These are phyloP conservation scores for Tubosaeta brunneosetosa DNA, from an alignment of 768 basidiomycete genomes.

Conservation along the genomic window DNA sequence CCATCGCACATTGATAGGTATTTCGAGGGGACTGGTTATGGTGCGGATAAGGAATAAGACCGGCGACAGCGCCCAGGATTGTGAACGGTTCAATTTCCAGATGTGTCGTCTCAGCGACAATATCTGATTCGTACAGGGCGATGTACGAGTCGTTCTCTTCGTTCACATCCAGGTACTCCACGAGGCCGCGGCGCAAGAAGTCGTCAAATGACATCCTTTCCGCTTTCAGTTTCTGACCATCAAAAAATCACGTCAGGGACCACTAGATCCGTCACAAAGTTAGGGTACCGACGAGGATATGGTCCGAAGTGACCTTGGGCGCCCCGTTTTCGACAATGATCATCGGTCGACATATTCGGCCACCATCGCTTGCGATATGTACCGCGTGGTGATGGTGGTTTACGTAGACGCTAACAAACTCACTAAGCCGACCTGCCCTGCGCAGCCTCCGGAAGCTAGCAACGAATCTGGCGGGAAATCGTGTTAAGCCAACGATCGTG, in stretches of 20 bases:
- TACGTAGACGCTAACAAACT: slow-evolving; percentile 95
- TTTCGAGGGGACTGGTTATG: slow-evolving; percentile 99
- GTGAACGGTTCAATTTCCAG: slow-evolving; percentile 99
- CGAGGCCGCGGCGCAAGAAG: slow-evolving; percentile 85
- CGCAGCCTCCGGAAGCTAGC: slow-evolving; percentile 87
- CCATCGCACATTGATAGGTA: slow-evolving; percentile 99
- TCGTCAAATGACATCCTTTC: slow-evolving; percentile 84
- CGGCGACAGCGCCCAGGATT: slow-evolving; percentile 93
- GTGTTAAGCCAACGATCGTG: slow-evolving; percentile 88
- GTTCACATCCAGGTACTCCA: slow-evolving; percentile 98
- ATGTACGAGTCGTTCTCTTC: slow-evolving; percentile 98
- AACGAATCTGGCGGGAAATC: slow-evolving; percentile 81
- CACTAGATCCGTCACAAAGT: background rate
- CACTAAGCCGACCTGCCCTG: slow-evolving; percentile 86
- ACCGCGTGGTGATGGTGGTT: slow-evolving; percentile 94
- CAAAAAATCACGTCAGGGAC: slow-evolving; percentile 4
- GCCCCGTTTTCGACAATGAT: slow-evolving; percentile 88
- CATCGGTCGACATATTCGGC: slow-evolving; percentile 94
- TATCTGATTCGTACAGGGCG: slow-evolving; percentile 87
- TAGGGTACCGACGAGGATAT: slow-evolving; percentile 55
- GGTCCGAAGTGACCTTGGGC: slow-evolving; percentile 73
- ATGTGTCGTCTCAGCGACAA: slow-evolving; percentile 81
- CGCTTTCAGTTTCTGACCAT: slow-evolving; percentile 68
- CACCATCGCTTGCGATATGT: slow-evolving; percentile 95
- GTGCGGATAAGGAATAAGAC: slow-evolving; percentile 97